These are phyloP conservation scores for Metschnikowia lunata DNA, from an alignment of 805 yeast genomes.

Conservation along the genomic window DNA sequence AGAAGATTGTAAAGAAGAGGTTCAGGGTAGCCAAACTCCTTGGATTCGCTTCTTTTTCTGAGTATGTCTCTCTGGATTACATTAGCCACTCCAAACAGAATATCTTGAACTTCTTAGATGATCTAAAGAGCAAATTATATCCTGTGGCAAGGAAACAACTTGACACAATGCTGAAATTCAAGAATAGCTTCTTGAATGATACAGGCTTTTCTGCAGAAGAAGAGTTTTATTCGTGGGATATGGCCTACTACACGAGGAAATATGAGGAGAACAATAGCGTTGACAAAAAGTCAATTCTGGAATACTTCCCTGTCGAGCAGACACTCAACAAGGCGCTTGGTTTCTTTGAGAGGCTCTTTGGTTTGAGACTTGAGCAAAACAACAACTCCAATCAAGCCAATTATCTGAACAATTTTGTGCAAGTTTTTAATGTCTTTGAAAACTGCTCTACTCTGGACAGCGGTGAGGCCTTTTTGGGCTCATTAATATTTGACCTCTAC, in stretches of 20 bases:
- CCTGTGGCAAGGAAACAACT: slow-evolving; percentile 59
- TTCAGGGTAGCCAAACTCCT: slow-evolving; percentile 55
- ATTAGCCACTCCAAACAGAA: slow-evolving; percentile 68
- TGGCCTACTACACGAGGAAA: slow-evolving; percentile 58
- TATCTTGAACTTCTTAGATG: slow-evolving; percentile 58
- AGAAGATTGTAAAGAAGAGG: slow-evolving; percentile 58
- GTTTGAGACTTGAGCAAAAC: slow-evolving; percentile 57
- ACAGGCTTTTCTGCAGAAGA: slow-evolving; percentile 40
- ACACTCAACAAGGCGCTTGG: slow-evolving; percentile 65
- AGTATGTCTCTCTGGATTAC: slow-evolving; percentile 65
- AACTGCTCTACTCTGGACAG: slow-evolving; percentile 43
- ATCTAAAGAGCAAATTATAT: slow-evolving; percentile 52
- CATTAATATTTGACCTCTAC: slow-evolving; percentile 74
- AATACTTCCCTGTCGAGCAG: slow-evolving; percentile 69
- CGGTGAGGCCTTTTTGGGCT: slow-evolving; percentile 58
- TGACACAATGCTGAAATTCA: slow-evolving; percentile 44
- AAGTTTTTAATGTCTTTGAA: slow-evolving; percentile 66
- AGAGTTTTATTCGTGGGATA: slow-evolving; percentile 64
- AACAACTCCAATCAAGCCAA: slow-evolving; percentile 33
- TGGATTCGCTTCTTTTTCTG: slow-evolving; percentile 67
- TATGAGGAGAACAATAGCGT: slow-evolving; percentile 65
- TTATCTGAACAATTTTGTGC: slow-evolving; percentile 80
- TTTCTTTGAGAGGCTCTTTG: slow-evolving; percentile 65
- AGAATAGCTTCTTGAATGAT: slow-evolving; percentile 45
- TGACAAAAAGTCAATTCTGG: slow-evolving; percentile 65